phyloP scores from a whole-genome alignment of 768 basidiomycete genomes.

The Porpolomopsis calyptriformis region DNA sequence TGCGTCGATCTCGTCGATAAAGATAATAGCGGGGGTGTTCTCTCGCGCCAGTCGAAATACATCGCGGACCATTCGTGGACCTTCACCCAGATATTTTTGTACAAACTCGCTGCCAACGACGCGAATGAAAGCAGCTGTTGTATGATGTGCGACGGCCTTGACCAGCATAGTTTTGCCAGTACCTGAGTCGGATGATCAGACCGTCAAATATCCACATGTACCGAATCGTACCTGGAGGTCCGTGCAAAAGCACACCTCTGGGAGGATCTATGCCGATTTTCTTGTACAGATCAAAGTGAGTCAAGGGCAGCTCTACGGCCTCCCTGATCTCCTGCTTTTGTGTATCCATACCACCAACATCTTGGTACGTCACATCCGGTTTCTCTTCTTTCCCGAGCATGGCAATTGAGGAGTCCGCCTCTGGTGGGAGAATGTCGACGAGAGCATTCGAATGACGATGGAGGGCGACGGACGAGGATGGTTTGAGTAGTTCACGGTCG shows the following conservation, averaged over 20 bases:
- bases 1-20: conserved; percentile 98
- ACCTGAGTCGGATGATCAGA: conserved; percentile 35
- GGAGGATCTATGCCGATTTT: conserved; percentile 99
- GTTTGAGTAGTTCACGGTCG: conserved; percentile 94
- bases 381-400: conserved; percentile 94
- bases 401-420: conserved; percentile 93
- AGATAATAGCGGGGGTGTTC: conserved; percentile 96
- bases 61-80: conserved; percentile 98
- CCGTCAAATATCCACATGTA: background rate
- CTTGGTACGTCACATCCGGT: conserved; percentile 86
- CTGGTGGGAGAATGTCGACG: conserved; percentile 95
- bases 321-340: conserved; percentile 99
- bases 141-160: conserved; percentile 98
- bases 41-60: conserved; percentile 97
- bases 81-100: conserved; percentile 98
- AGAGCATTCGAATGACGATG: conserved; percentile 98
- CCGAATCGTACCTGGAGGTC: conserved; percentile 70
- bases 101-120: conserved; percentile 98
- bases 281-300: conserved; percentile 97
- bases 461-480: conserved; percentile 94
- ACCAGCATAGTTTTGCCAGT: conserved; percentile 99
- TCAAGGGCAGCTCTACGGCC: conserved; percentile 91
- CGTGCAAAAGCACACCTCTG: conserved; percentile 90
- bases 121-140: conserved; percentile 94
- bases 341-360: conserved; percentile 93